phyloP scores from a whole-genome alignment of 1,284 basidiomycete genomes.

The Coniophora puteana region DNA sequence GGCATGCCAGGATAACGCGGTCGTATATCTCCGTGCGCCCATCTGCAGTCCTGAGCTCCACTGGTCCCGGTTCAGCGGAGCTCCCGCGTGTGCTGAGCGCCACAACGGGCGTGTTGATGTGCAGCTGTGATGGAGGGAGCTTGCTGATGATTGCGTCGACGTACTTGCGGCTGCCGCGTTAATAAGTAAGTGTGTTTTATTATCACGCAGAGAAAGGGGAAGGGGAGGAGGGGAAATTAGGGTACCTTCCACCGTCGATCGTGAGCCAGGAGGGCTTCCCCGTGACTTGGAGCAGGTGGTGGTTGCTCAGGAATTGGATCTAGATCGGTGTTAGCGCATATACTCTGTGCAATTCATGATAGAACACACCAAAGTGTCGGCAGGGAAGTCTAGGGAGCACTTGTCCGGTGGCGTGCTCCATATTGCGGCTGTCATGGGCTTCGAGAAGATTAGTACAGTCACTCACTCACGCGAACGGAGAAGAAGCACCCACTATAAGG shows the following conservation, averaged over 20 bases:
- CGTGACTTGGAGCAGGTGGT: constrained; percentile 73
- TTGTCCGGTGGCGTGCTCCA: constrained; percentile 80
- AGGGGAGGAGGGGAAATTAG: neutral
- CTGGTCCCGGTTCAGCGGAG: constrained; percentile 13
- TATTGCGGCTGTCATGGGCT: constrained; percentile 82
- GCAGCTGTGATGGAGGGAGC: constrained; percentile 51
- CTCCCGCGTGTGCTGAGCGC: constrained; percentile 27
- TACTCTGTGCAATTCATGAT: neutral
- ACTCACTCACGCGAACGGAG: neutral
- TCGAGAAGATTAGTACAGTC: constrained; percentile 1
- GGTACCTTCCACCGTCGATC: constrained; percentile 67
- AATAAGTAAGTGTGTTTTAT: too few species aligned
- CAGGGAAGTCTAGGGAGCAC: constrained; percentile 72
- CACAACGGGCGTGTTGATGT: constrained; percentile 56
- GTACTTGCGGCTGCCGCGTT: constrained; percentile 49
- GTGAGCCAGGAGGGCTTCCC: constrained; percentile 80
- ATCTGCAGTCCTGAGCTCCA: constrained; percentile 40
- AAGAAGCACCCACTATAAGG: constrained; percentile 56
- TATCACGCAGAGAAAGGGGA: neutral
- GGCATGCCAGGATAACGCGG: constrained; percentile 76
- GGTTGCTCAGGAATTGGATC: constrained; percentile 78
- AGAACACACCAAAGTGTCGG: constrained; percentile 56
- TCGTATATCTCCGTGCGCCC: constrained; percentile 53
- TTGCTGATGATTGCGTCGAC: constrained; percentile 60
- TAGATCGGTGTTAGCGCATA: constrained; percentile 15